phyloP scores from a whole-genome alignment of 169 alveolate genomes.

The Cyclospora cayetanensis region DNA sequence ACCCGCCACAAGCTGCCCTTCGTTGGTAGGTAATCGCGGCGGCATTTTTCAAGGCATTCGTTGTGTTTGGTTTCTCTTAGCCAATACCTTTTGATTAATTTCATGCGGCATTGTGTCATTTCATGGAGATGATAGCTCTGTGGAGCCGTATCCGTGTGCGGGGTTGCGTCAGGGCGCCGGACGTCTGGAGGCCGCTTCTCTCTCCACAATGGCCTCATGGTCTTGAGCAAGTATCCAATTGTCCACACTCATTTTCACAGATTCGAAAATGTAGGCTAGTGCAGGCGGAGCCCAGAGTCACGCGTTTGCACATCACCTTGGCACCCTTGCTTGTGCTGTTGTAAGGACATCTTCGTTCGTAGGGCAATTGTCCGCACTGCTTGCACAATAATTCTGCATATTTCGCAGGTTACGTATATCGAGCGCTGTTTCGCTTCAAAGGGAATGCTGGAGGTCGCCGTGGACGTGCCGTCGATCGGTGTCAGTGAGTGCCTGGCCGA shows the following conservation, averaged over 20 bases:
- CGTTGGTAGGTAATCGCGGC: slow-evolving; percentile 72
- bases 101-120: no score
- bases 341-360: neutral
- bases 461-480: slow-evolving; percentile 88
- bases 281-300: neutral
- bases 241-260: slow-evolving; percentile 85
- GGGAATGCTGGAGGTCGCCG: slow-evolving; percentile 89
- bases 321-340: neutral
- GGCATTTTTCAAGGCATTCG: neutral
- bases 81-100: neutral
- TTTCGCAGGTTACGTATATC: slow-evolving; percentile 82
- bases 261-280: slow-evolving; percentile 78
- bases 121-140: no score
- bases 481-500: slow-evolving; percentile 65
- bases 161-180: slow-evolving; percentile 55
- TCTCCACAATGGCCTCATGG: slow-evolving; percentile 89
- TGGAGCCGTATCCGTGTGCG: no score
- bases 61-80: neutral
- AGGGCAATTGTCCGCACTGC: neutral
- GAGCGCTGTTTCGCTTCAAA: slow-evolving; percentile 88
- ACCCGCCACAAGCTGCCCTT: slow-evolving; percentile 85
- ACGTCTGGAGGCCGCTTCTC: slow-evolving; percentile 76
- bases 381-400: neutral
- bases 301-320: neutral
- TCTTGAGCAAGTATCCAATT: slow-evolving; percentile 89